Conservation (phyloP, 202 grass and related monocot genomes). For the Bolboschoenoplectus hybrid region DNA sequence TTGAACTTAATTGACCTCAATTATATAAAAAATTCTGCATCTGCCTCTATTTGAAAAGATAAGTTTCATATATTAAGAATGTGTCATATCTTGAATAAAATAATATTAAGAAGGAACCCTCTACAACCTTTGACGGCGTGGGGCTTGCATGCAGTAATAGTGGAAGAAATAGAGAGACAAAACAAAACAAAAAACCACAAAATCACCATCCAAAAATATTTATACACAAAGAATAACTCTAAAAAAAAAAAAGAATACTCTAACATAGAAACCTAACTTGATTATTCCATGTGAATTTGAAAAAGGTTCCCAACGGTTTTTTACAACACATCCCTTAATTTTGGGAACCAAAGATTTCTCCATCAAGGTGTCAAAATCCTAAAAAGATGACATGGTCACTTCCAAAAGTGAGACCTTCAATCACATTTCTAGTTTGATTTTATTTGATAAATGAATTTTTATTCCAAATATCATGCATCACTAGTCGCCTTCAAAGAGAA, state of each 20-base stretch:
- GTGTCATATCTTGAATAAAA: no score
- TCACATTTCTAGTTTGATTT: background rate
- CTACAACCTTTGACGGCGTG: no score
- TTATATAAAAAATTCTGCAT: no score
- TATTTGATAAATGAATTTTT: background rate
- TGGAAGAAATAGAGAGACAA: no score
- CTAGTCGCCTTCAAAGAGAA: background rate
- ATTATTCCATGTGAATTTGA: background rate
- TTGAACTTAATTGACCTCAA: no score
- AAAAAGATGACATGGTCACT: conserved; percentile 27
- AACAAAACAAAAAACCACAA: no score
- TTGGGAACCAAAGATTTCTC: conserved; percentile 1
- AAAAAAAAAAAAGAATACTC: background rate
- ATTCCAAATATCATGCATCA: background rate
- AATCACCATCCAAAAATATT: no score
- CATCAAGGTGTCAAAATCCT: conserved; percentile 10
- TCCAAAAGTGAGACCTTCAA: conserved; percentile 32
- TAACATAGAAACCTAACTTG: background rate
- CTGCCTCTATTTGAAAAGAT: no score
- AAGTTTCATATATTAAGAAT: no score
- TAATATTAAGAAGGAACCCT: no score
- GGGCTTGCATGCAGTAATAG: no score
- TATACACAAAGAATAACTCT: no score
- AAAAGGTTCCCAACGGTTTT: background rate
- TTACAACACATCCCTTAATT: background rate